Evolutionary conservation across 192 early-diverging fungal genomes (phyloP), one percentile per base, ranked within the genome.

Genomic region (Mortierella alpina): DNA sequence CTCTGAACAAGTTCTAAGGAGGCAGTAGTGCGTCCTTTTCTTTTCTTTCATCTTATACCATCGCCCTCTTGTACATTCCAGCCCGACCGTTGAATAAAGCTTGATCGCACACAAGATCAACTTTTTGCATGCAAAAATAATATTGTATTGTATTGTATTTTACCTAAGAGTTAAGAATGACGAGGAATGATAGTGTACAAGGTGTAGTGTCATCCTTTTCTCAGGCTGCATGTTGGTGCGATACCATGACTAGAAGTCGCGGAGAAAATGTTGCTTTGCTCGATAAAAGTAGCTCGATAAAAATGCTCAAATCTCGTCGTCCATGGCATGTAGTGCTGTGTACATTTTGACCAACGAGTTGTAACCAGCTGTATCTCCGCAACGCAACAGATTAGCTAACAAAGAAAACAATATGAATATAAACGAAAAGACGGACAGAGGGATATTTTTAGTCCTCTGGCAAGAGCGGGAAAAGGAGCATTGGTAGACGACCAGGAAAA

Each of bases 311-410:
- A 65, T 31, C 10, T 63, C 59, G 17, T 83, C 66, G 20, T 70
- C 69, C 66, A 82, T 84, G 17, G 93, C 96, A 80, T 89, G 91
- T 58, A 95, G 77, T 46, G 76, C 83, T 4, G 93, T 95, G 83
- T 97, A 97, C 93, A 97, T 94, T 54, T 82, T 77, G 12, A 97
- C 91, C 49, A 99, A 83, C 18, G 92, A 95, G 72, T 93, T 86
- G 85, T 98, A 99, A 14, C 94, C 97, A 13, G 93, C 65, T 14
- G 73, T 87, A 70, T 99, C 97, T 50, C 95, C 93, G 62, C 93
- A 94, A 63, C 96, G 86, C 68, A 98, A 73, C 13, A 99, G 86
- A 69, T 97, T 97, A 7, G 97, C 97, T 55, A 73, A 63, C 17
- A 15, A 44, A 76, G 49, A 64, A n/a, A n/a, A n/a, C n/a, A n/a